Base-by-base conservation (phyloP, 805 yeast species). In the Suhomyces faveliae region DNA sequence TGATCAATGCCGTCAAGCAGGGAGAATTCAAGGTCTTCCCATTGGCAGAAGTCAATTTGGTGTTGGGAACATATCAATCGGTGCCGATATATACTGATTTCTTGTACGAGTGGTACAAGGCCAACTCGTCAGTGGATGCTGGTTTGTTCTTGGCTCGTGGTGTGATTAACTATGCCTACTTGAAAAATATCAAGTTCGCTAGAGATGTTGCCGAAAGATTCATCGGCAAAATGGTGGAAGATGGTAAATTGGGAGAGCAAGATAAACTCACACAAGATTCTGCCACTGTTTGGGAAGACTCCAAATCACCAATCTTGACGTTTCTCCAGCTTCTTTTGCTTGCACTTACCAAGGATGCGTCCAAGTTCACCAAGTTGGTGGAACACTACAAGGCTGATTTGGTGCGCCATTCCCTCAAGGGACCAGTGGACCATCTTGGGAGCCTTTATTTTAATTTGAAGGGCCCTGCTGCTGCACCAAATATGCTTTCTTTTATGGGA, bases 11-110 rank as follows among this genome's bases (percentile, higher is more conserved):
- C 10, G 50, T 66, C 15, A 64, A 60, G 46, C 53, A 64, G 17
- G 44, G 38, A 3, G 44, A 42, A 21, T 40, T 41, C 46, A 80
- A 77, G 42, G 58, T 76, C 48, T 77, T 76, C 29, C 76, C 81
- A 47, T 84, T 82, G 47, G 87, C 91, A n/a, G 95, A 87, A 65
- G 76, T 80, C 58, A 87, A 85, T 59, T 71, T 87, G 52, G 68
- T 87, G 11, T 69, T 83, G 52, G 95, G 96, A 1, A 83, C 85
- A 5, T 66, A 70, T 43, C 83, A 79, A 46, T 76, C 79, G 1
- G 57, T 73, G 30, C 68, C 74, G 2, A 49, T 53, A 6, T 73
- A 73, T 47, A 63, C 66, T 0, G 70, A 76, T 46, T 79, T 80
- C 58, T 70, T 81, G 57, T 72, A 66, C 43, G 67, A 72, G 6